phyloP scores from a whole-genome alignment of 257 asterid genomes.

The Henckelia pumila region DNA sequence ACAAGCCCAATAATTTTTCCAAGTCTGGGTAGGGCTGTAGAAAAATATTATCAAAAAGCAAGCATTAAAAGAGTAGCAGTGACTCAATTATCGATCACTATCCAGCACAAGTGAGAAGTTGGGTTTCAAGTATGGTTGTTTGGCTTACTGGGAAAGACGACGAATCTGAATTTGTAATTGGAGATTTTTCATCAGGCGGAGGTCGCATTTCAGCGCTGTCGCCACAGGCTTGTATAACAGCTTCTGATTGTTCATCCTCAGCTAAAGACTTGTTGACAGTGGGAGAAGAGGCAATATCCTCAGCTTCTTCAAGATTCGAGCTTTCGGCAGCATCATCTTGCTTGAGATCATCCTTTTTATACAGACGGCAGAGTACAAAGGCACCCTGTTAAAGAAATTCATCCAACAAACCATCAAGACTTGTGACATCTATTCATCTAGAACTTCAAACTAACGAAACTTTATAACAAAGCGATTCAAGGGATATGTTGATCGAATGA shows the following conservation, averaged over 20 bases:
- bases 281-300: constrained; percentile 48
- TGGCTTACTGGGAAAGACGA: constrained; percentile 54
- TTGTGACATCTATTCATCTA: not conserved
- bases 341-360: constrained; percentile 66
- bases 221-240: constrained; percentile 37
- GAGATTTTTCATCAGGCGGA: constrained; percentile 30
- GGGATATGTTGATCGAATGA: too few relatives aligned
- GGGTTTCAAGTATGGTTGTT: constrained; percentile 4
- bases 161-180: constrained; percentile 24
- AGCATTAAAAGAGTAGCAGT: constrained; percentile 1
- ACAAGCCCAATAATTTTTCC: constrained; percentile 42
- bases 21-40: constrained; percentile 69
- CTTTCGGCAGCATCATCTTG: constrained; percentile 50
- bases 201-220: constrained; percentile 32
- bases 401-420: constrained; percentile 17
- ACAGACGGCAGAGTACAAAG: constrained; percentile 85
- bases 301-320: constrained; percentile 48
- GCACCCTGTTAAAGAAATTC: constrained; percentile 53
- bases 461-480: not conserved
- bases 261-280: constrained; percentile 35
- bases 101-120: not conserved
- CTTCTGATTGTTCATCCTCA: constrained; percentile 53
- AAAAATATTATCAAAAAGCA: constrained; percentile 9
- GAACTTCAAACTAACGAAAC: too few relatives aligned
- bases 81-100: not conserved